Evolutionary conservation across 2,329 filamentous ascomycete genomes (phyloP).

Genomic region (Xylaria digitata): DNA sequence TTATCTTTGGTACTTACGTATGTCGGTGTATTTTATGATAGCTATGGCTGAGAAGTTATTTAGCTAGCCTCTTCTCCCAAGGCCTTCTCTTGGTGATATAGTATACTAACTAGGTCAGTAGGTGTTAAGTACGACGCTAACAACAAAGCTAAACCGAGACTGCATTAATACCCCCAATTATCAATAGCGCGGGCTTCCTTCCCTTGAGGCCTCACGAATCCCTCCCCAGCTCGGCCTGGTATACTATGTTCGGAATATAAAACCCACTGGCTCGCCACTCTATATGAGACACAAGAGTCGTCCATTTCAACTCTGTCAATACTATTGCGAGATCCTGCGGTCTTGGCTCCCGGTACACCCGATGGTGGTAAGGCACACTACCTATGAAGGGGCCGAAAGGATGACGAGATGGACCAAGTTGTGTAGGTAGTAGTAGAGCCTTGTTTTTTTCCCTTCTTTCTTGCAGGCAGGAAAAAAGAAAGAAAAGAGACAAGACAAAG

Average conservation of each 20-base stretch:
- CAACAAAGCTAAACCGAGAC: background rate
- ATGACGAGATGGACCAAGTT: constrained; percentile 2
- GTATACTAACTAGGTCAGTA: no score
- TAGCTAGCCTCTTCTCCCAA: background rate
- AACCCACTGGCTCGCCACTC: constrained; percentile 6
- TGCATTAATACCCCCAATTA: no score
- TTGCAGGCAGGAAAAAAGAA: background rate
- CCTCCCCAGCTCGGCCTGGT: background rate
- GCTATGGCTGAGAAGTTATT: background rate
- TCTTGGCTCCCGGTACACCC: background rate
- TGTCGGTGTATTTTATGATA: no score
- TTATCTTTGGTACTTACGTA: no score
- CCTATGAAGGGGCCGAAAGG: background rate
- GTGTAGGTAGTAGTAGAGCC: background rate
- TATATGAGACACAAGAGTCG: background rate
- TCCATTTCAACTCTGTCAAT: background rate
- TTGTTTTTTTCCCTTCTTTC: background rate
- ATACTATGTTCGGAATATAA: constrained; percentile 6
- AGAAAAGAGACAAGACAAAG: background rate
- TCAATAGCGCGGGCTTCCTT: background rate
- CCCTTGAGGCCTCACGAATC: no score
- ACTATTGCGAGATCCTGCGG: background rate
- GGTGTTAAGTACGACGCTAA: background rate
- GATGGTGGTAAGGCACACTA: constrained; percentile 21
- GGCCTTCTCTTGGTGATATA: background rate